Evolutionary conservation across 371 early-diverging fungal species (phyloP).

Genomic region (Funneliformis caledonium): DNA sequence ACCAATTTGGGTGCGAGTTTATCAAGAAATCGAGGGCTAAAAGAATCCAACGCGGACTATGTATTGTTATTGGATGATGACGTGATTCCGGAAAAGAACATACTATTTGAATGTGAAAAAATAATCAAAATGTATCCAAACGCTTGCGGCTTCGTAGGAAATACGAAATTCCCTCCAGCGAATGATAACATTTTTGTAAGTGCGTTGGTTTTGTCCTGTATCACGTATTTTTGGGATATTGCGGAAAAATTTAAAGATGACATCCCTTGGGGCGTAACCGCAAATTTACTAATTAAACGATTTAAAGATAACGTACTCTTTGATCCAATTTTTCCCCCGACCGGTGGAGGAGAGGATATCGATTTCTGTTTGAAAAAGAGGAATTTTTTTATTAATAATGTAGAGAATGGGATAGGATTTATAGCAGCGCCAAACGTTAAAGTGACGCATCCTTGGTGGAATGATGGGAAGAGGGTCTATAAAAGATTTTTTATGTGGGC

Average conservation of each 20-base stretch:
- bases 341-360: constrained; percentile 20
- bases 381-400: not conserved
- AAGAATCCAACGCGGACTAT: not conserved
- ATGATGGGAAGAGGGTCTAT: not conserved
- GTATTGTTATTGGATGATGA: constrained; percentile 11
- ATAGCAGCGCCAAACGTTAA: not conserved
- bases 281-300: not conserved
- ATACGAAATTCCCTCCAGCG: not conserved
- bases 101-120: not conserved
- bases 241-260: not conserved
- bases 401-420: not conserved
- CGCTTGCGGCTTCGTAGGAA: not conserved
- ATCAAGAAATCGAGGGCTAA: not conserved
- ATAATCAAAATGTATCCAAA: not conserved
- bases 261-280: not conserved
- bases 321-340: not conserved
- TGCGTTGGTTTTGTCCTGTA: not conserved
- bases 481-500: not conserved
- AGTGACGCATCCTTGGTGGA: constrained; percentile 13
- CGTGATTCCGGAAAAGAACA: not conserved
- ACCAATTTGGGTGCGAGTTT: not conserved
- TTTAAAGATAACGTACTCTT: not conserved
- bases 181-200: not conserved
- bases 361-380: not conserved
- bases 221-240: constrained; percentile 14